phyloP scores from a whole-genome alignment of 495 filamentous ascomycete species.

The Neurospora sp. region DNA sequence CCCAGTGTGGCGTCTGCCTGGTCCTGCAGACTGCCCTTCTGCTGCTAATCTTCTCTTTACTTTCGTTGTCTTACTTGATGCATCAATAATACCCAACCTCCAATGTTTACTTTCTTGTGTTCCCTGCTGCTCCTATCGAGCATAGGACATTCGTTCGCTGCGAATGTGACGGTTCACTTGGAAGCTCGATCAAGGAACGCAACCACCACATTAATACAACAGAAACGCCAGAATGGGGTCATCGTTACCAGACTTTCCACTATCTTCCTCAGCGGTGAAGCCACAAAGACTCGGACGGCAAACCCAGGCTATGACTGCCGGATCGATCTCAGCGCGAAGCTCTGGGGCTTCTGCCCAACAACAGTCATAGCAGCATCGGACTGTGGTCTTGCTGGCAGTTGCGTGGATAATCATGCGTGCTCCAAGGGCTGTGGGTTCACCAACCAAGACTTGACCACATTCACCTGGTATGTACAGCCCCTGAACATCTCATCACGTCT shows the following conservation, averaged over 20 bases:
- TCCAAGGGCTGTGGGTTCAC: slow-evolving; percentile 4
- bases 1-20: neutral
- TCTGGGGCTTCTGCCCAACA: slow-evolving; percentile 16
- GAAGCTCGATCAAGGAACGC: neutral
- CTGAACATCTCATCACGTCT: neutral
- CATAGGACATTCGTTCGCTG: neutral
- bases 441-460: slow-evolving; percentile 5
- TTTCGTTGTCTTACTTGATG: neutral
- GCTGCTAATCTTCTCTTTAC: neutral
- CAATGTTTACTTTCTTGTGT: neutral
- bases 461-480: slow-evolving; percentile 11
- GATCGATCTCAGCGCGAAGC: slow-evolving; percentile 6
- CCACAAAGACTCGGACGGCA: slow-evolving; percentile 4
- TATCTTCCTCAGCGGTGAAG: slow-evolving; percentile 4
- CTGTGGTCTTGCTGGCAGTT: slow-evolving; percentile 14
- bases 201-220: neutral
- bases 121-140: neutral
- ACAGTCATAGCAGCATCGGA: slow-evolving; percentile 4
- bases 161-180: neutral
- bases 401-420: slow-evolving; percentile 12
- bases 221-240: neutral
- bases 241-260: slow-evolving; percentile 7
- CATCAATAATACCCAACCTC: neutral
- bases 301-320: slow-evolving; percentile 13
- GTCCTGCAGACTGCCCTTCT: neutral